Percentiles rank a stretch among this genome's conserved stretches.
phyloP scores from a whole-genome alignment of 352 stramenopile genomes.

The Bremia lactucae region DNA sequence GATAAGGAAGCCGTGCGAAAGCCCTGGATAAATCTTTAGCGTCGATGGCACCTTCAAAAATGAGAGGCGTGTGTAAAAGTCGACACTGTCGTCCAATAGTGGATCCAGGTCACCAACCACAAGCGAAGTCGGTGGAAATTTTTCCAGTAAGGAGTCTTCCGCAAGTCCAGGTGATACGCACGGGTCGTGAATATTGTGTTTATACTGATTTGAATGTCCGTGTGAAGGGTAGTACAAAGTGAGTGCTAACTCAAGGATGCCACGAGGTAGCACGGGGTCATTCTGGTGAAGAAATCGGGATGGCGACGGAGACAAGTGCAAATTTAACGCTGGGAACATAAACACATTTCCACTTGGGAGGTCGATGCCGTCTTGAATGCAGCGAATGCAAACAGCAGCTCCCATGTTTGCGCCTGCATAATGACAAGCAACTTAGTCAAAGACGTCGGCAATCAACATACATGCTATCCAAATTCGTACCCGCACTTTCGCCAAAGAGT shows the following conservation, averaged over 20 bases:
- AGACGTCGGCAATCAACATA: too few species aligned
- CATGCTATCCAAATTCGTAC: too few species aligned
- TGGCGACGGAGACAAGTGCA: conserved; percentile 79
- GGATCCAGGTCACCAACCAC: conserved; percentile 82
- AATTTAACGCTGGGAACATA: conserved; percentile 85
- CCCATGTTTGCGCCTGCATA: conserved; percentile 71
- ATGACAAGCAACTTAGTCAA: not conserved
- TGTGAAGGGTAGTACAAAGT: conserved; percentile 82
- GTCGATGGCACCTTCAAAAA: conserved; percentile 64
- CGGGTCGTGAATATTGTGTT: conserved; percentile 81
- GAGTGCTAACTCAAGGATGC: conserved; percentile 69
- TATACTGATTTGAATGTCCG: conserved; percentile 79
- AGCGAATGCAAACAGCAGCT: conserved; percentile 75
- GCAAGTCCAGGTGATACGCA: conserved; percentile 76
- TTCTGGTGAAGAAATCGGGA: conserved; percentile 84
- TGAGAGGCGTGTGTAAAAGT: conserved; percentile 82
- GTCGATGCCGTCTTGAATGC: conserved; percentile 63
- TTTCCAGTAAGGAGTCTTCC: conserved; percentile 56
- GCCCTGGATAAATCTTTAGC: conserved; percentile 77
- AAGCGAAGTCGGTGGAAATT: conserved; percentile 75
- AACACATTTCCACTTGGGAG: conserved; percentile 76
- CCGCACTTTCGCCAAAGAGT: conserved; percentile 79
- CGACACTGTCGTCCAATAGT: conserved; percentile 82
- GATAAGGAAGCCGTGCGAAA: conserved; percentile 83
- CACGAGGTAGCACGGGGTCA: conserved; percentile 72